Percentiles rank a stretch among this genome's conserved stretches.
These are phyloP conservation scores for Mitragyna speciosa DNA, from an alignment of 257 asterid species.

Conservation along the genomic window DNA sequence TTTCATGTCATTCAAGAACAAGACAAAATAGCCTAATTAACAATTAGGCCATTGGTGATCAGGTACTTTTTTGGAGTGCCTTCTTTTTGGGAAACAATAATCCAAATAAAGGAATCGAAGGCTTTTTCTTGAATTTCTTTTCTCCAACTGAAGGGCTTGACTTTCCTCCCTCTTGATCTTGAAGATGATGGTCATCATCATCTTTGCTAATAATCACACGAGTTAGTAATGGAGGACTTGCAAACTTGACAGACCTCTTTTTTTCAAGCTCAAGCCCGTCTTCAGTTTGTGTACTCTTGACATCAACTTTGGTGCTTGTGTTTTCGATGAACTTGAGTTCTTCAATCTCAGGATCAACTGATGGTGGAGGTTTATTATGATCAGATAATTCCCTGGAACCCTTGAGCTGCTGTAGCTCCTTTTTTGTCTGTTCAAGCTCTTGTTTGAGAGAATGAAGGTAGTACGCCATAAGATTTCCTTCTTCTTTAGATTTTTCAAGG, in stretches of 20 bases:
- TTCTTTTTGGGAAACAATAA: constrained; percentile 50
- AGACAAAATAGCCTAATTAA: neutral
- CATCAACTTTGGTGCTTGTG: constrained; percentile 13
- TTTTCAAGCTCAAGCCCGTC: constrained; percentile 30
- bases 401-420: constrained; percentile 57
- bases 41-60: constrained; percentile 8
- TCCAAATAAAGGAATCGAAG: constrained; percentile 56
- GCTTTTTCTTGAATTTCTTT: constrained; percentile 57
- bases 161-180: constrained; percentile 5
- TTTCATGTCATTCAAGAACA: constrained; percentile 4
- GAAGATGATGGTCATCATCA: constrained; percentile 7
- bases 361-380: neutral
- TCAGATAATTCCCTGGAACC: constrained; percentile 27
- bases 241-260: constrained; percentile 80
- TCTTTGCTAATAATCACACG: constrained; percentile 40
- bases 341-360: constrained; percentile 48
- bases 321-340: constrained; percentile 63
- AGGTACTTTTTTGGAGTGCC: constrained; percentile 23
- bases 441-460: constrained; percentile 51
- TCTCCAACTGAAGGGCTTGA: constrained; percentile 16
- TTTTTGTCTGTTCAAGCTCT: constrained; percentile 66
- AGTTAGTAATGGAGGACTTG: constrained; percentile 60
- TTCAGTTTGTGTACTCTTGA: constrained; percentile 15
- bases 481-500: constrained; percentile 57
- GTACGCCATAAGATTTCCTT: constrained; percentile 50